Base-by-base conservation (phyloP, 2,329 filamentous ascomycete species). In the Metarhizium anisopliae region DNA sequence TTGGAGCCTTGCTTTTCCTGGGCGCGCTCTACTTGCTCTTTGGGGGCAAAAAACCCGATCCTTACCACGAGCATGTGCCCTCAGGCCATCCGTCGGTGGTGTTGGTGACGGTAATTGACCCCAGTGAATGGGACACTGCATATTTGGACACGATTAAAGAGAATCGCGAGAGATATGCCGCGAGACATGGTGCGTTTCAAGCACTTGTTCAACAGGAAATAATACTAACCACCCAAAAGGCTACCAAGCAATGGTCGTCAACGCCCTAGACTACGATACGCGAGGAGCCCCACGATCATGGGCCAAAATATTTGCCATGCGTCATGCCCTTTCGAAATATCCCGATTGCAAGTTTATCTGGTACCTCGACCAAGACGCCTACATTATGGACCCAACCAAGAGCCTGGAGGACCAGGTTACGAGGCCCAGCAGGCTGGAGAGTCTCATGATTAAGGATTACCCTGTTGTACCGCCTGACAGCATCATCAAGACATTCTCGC, bases 381-480 rank as follows among this genome's bases (percentile, higher is more conserved):
- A 95, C 62, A 94, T 99, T 67, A 95, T 96, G 89, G 88, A 94
- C 68, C 86, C 89, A 6, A 73, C 77, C 38, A 73, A 87, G 54
- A 80, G 82, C 14, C 73, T 97, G 38, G 84, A 90, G 61, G 77
- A 82, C 2, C 82, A 90, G 63, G 72, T 99, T 43, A 83, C 95
- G 69, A 76, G 83, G 11, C 73, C 84, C 11, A 74, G 76, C 53
- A 82, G 77, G 55, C 78, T 99, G 51, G 87, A 95, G 65, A 77
- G 77, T 25, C 69, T 89, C 56, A 96, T 97, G 90, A 82, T 94
- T 63, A 87, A 85, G 68, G 89, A 96, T 69, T 80, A 85, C 54
- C 84, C 94, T 6, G 84, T 99, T 52, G 93, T 97, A 8, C 94
- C 93, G 2, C 94, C 95, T 0, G 90, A 96, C 72, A 95, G 90